phyloP scores from a whole-genome alignment of 805 yeast genomes.

The Wickerhamiella dianesei region DNA sequence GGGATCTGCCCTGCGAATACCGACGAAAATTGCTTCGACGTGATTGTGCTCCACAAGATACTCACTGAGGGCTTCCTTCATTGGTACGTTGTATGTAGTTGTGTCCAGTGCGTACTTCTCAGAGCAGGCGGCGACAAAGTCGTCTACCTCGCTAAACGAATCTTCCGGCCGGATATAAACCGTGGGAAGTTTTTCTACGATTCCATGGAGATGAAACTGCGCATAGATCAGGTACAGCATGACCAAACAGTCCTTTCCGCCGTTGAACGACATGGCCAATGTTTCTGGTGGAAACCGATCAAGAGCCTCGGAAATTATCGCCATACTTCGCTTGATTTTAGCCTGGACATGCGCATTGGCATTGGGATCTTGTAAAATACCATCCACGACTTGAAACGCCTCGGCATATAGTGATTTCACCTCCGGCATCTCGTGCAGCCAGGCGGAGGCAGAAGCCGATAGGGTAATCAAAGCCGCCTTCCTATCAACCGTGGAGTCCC shows the following conservation, averaged over 20 bases:
- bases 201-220: constrained; percentile 24
- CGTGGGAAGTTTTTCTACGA: constrained; percentile 25
- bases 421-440: background rate
- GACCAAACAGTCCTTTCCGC: constrained; percentile 94
- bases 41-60: constrained; percentile 42
- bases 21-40: constrained; percentile 69
- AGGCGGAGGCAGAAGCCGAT: background rate
- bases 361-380: constrained; percentile 3
- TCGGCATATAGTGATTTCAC: background rate
- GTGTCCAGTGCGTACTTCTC: constrained; percentile 40
- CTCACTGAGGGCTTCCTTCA: constrained; percentile 57
- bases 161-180: constrained; percentile 66
- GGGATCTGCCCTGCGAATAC: constrained; percentile 82
- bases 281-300: constrained; percentile 12
- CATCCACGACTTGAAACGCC: constrained; percentile 2
- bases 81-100: constrained; percentile 27
- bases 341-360: constrained; percentile 13
- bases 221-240: constrained; percentile 66
- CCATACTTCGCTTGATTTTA: constrained; percentile 19
- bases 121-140: constrained; percentile 47
- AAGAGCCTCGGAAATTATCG: constrained; percentile 21
- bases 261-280: constrained; percentile 72
- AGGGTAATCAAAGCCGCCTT: background rate
- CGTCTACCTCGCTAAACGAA: constrained; percentile 57
- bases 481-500: background rate